Evolutionary conservation across 2,329 filamentous ascomycete genomes (phyloP).

Genomic region (Stemphylium lycopersici): DNA sequence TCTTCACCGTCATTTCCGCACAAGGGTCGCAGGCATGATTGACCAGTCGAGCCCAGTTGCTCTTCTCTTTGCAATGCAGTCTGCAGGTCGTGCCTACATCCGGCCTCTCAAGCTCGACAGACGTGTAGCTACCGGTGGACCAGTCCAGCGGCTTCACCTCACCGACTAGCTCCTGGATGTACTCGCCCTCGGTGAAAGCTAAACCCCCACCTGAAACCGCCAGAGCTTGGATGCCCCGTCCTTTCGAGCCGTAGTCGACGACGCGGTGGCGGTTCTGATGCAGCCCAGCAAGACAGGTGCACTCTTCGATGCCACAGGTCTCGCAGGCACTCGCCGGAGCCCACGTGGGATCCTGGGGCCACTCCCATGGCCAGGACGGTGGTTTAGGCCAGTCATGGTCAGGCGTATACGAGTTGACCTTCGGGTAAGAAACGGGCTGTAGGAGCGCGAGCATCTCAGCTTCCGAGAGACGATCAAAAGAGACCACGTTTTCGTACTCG

Average conservation of each 20-base stretch:
- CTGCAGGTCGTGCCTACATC: background rate
- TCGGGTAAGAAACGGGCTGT: conserved; percentile 2
- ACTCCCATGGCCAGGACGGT: conserved; percentile 4
- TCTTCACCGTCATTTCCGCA: background rate
- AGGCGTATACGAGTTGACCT: conserved; percentile 10
- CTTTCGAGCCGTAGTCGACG: conserved; percentile 1
- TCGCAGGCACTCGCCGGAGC: background rate
- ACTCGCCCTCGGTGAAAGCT: conserved; percentile 1
- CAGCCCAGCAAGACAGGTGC: background rate
- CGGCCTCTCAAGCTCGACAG: background rate
- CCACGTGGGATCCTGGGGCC: conserved; percentile 1
- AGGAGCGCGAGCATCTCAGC: conserved; percentile 2
- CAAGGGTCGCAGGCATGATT: background rate
- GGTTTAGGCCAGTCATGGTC: background rate
- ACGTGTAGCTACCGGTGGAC: background rate
- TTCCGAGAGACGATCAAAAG: conserved; percentile 2
- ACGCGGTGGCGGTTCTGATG: background rate
- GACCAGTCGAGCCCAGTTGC: background rate
- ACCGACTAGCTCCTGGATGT: conserved; percentile 6
- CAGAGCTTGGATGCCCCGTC: conserved; percentile 1
- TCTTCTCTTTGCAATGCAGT: conserved; percentile 1
- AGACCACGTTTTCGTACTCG: background rate
- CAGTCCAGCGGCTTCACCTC: conserved; percentile 13
- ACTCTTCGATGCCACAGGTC: background rate
- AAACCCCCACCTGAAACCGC: background rate